Base-by-base conservation (phyloP, 2,329 filamentous ascomycete genomes). In the Podosphaera xanthii region DNA sequence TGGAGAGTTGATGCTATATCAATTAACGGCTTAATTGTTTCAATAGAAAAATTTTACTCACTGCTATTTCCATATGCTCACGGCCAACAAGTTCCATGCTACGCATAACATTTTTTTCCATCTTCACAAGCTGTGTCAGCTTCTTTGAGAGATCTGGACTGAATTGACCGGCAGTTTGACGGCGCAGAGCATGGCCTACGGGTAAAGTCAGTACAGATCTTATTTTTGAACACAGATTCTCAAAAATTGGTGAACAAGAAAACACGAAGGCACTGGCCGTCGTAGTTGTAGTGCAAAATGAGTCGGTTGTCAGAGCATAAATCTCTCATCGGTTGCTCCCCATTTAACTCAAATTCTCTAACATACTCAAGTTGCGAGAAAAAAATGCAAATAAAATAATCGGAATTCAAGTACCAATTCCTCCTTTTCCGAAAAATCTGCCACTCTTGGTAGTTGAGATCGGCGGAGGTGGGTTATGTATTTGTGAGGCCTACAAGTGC, bases 81-180 rank as follows among this genome's bases (percentile, higher is more conserved):
- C 89, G 84, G 53, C 89, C 89, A 59, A 97, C 92, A 57, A 88
- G 79, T 71, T 98, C 92, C 78, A 97, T 83, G 71, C 89, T 96
- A 72, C 92, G 88, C 92, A 98, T 98, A 60, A 96, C 87, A 71
- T 98, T 97, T 83, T 98, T 98, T 76, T 98, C 92, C 92, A 98
- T 98, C 81, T 98, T 98, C 63, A 98, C 92, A 58, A 98, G 81
- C 75, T 94, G 87, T 48, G 90, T 88, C 63, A 98, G 83, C 80
- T 98, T 98, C 80, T 95, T 96, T 61, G 92, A 86, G 61, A 98
- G 83, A 68, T 98, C 92, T 57, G 67, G 80, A 63, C 81, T 80
- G 64, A 88, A 89, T 66, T 85, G 83, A 65, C 86, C 86, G 63
- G 86, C 84, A 50, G 86, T 78, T 67, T 84, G 85, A 68, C 82